These are phyloP conservation scores for Coriaria nepalensis DNA, from an alignment of 306 rosid species.

Conservation along the genomic window DNA sequence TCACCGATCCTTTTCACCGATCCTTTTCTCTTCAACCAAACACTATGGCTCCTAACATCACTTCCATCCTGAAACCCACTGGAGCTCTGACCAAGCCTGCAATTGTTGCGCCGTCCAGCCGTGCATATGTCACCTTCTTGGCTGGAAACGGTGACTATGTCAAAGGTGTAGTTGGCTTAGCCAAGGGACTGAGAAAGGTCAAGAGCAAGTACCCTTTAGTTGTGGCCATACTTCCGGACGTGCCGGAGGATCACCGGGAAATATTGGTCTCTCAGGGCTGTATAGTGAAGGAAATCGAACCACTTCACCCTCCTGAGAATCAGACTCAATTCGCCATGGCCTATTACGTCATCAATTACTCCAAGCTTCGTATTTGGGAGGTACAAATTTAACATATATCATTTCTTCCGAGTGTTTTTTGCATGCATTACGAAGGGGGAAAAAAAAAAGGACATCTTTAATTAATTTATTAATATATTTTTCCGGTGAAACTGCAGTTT, in stretches of 20 bases:
- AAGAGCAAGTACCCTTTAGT: conserved; percentile 51
- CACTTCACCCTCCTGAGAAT: conserved; percentile 54
- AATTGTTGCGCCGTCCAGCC: not conserved
- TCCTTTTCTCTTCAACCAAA: conserved; percentile 4
- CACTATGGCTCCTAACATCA: conserved; percentile 43
- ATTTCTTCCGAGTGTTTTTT: too few species aligned
- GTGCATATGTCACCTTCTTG: conserved; percentile 60
- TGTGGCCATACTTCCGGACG: conserved; percentile 70
- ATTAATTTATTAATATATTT: not conserved
- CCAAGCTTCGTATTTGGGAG: conserved; percentile 88
- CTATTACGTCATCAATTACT: conserved; percentile 78
- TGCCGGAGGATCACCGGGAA: conserved; percentile 54
- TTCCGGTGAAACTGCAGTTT: conserved; percentile 24
- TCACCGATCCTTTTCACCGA: too few species aligned
- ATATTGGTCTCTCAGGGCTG: conserved; percentile 53
- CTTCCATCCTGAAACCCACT: conserved; percentile 1
- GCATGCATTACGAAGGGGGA: too few species aligned
- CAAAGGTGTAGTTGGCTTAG: conserved; percentile 77
- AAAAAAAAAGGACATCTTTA: too few species aligned
- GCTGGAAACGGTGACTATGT: conserved; percentile 71
- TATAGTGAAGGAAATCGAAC: conserved; percentile 44
- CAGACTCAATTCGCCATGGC: conserved; percentile 73
- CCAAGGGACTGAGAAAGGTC: conserved; percentile 63
- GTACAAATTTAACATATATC: conserved; percentile 5
- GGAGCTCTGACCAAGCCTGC: conserved; percentile 2